Percentiles rank a stretch among this genome's conserved stretches.
Evolutionary conservation across 2,329 filamentous ascomycete genomes (phyloP).

Genomic region (Metarhizium album): DNA sequence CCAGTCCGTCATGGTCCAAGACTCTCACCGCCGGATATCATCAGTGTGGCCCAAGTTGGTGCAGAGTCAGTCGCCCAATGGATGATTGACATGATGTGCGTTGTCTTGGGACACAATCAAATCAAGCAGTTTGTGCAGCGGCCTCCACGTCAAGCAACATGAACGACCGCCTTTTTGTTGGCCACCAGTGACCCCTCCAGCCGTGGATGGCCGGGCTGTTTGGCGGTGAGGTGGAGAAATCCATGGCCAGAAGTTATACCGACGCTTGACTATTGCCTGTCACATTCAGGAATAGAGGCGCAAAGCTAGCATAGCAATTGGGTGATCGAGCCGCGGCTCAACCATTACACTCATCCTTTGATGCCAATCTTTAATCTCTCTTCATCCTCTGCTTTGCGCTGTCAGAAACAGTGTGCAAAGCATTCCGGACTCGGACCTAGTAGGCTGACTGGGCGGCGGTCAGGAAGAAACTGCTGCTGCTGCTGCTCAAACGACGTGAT

Average conservation of each 20-base stretch:
- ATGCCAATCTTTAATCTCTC: too few species aligned
- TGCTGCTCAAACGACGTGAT: too few species aligned
- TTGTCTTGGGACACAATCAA: neutral
- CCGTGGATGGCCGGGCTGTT: neutral
- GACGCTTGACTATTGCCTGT: neutral
- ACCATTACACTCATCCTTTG: neutral
- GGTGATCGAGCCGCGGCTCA: neutral
- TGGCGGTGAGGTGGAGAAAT: neutral
- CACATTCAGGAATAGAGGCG: neutral
- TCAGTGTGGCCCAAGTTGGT: neutral
- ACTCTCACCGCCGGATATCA: slow-evolving; percentile 1
- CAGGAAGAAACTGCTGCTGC: too few species aligned
- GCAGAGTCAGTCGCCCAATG: neutral
- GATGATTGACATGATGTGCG: neutral
- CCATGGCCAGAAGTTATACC: neutral
- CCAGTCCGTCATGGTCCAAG: neutral
- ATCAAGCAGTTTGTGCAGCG: neutral
- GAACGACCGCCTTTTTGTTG: neutral
- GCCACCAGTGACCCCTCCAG: neutral
- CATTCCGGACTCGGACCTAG: neutral
- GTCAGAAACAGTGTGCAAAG: neutral
- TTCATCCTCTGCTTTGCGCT: neutral
- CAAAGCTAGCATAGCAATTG: neutral
- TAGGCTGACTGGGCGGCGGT: neutral
- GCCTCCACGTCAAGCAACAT: neutral